A percentile compares a stretch with the other conserved stretches of the same genome.
Conservation (phyloP, 805 yeast species). For the Metschnikowia bowlesiae region DNA sequence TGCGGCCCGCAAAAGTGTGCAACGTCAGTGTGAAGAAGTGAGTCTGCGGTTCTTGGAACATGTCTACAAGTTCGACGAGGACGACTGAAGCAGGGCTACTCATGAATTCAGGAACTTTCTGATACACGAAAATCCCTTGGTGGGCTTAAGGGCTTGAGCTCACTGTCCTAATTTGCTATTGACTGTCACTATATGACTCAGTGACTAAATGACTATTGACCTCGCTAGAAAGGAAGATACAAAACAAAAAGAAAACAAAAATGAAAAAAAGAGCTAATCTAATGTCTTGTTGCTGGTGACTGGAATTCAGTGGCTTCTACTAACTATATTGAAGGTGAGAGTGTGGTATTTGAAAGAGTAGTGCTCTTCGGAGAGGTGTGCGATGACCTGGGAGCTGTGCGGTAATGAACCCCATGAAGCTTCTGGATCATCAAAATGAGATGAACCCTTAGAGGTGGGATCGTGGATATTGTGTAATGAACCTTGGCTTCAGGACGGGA, state of each 20-base stretch:
- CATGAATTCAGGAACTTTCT: background rate
- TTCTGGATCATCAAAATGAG: background rate
- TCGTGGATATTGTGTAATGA: background rate
- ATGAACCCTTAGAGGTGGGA: conserved; percentile 3
- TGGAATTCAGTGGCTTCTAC: background rate
- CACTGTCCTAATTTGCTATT: background rate
- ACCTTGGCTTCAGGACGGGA: background rate
- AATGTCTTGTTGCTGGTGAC: background rate
- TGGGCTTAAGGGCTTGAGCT: too few species aligned
- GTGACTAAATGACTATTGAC: background rate
- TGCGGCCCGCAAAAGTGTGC: background rate
- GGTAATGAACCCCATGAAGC: background rate
- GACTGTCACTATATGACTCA: too few species aligned
- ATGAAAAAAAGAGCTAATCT: background rate
- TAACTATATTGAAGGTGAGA: background rate
- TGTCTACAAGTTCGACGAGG: background rate
- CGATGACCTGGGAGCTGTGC: background rate
- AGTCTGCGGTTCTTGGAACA: background rate
- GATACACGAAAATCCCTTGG: background rate
- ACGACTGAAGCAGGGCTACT: background rate
- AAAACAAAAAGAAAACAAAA: background rate
- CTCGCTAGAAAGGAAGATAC: background rate
- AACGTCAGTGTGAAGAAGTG: background rate
- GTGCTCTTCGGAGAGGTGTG: background rate
- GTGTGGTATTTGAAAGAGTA: background rate